Percentiles rank a stretch among this genome's conserved stretches.
Evolutionary conservation across 345 rosid genomes (phyloP).

Genomic region (Linum tenue): DNA sequence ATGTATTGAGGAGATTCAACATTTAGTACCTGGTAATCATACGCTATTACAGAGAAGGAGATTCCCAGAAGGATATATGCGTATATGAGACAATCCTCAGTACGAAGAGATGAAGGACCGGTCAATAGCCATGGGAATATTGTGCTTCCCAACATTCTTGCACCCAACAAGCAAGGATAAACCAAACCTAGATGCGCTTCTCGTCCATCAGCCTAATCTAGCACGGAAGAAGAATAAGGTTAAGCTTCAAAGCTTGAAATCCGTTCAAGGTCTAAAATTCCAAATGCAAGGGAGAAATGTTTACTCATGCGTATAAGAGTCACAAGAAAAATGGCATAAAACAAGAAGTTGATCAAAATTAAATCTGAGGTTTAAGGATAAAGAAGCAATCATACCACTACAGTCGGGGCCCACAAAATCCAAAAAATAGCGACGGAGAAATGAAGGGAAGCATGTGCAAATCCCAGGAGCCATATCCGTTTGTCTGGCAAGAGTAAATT

Average conservation of each 20-base stretch:
- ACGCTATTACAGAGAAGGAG: conserved; percentile 62
- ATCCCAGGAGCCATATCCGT: conserved; percentile 66
- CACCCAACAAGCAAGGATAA: conserved; percentile 70
- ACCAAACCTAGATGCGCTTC: conserved; percentile 77
- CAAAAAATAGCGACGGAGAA: conserved; percentile 71
- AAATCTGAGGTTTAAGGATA: not conserved
- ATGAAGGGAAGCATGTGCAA: conserved; percentile 76
- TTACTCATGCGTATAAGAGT: not conserved
- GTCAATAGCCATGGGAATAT: conserved; percentile 71
- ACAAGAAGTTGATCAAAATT: too few relatives aligned
- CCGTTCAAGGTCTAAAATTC: too few relatives aligned
- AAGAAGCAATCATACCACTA: conserved; percentile 53
- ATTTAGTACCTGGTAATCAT: conserved; percentile 80
- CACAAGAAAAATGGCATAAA: too few relatives aligned
- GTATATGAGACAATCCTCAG: conserved; percentile 70
- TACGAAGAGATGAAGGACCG: conserved; percentile 52
- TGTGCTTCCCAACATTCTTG: conserved; percentile 96
- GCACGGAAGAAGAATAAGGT: conserved; percentile 1
- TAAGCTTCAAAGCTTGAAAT: too few relatives aligned
- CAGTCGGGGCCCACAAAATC: conserved; percentile 91
- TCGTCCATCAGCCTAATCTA: conserved; percentile 83
- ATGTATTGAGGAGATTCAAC: not conserved
- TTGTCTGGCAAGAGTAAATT: conserved; percentile 43
- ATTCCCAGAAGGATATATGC: conserved; percentile 48
- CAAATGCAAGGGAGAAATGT: too few relatives aligned